Base-by-base conservation (phyloP, 108 stramenopile genomes). In the Seminavis robusta region DNA sequence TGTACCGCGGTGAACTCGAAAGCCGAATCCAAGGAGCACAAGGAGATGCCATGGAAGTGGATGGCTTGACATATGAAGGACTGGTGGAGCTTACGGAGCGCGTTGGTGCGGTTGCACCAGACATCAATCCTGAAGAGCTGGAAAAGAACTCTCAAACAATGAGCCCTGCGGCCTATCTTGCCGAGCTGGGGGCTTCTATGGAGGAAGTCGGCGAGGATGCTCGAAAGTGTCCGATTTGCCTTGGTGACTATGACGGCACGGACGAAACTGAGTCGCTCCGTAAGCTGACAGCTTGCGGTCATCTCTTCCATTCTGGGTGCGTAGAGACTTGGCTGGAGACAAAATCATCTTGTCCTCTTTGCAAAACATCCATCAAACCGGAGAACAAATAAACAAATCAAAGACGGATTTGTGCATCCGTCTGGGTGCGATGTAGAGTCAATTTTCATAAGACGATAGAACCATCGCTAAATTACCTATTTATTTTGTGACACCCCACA, bases 41-140 rank as follows among this genome's bases (percentile, higher is more conserved):
- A 19, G 52, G 52, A 5, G 52, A 53, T 53, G 52, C 52, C 20
- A 53, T 53, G 34, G 52, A 53, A 19, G 52, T 53, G 8, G 52
- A 53, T 13, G 52, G 34, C 6, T 20, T 53, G 6, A 53, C 13
- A 15, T 53, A 53, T 19, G 52, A 53, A 37, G 52, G 34, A 36
- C 28, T 53, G 20, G 20, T 37, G 15, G 52, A 53, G 24, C 17
- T 53, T 19, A 37, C 34, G 20, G 52, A 53, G 20, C 32, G 34
- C 34, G 34, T 53, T 15, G 52, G 52, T 19, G n/a, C 16, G 10
- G 32, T 16, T 16, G 17, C n/a, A 13, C 29, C 29, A 16, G 34
- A 20, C 17, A 37, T 16, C 13, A 16, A 34, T 30, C 16, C 28
- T 9, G 19, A 33, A 34, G 52, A 37, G 17, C 20, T 53, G 16